Evolutionary conservation across 2,329 filamentous ascomycete species (phyloP).

Genomic region (Colletotrichum spaethianum): DNA sequence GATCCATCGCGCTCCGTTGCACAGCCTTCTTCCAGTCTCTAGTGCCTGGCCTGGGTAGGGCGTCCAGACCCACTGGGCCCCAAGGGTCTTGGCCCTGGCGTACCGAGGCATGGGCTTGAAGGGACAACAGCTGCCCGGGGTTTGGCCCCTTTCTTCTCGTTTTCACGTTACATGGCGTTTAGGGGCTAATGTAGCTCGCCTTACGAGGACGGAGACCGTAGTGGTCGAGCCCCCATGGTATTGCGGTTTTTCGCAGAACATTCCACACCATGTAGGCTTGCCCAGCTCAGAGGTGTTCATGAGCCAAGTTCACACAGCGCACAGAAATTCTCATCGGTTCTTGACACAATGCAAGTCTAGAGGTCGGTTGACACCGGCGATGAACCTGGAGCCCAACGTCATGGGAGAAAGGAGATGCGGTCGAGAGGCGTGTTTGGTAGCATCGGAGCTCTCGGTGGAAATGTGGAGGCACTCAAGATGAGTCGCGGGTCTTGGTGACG

Average conservation of each 20-base stretch:
- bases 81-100: conserved; percentile 9
- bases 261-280: neutral
- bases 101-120: conserved; percentile 22
- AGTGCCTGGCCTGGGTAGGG: conserved; percentile 10
- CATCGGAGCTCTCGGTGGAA: conserved; percentile 31
- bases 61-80: neutral
- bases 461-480: conserved; percentile 32
- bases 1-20: conserved; percentile 31
- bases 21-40: conserved; percentile 29
- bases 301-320: neutral
- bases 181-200: conserved; percentile 17
- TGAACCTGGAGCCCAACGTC: neutral
- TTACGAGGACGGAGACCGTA: conserved; percentile 6
- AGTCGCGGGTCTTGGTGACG: conserved; percentile 20
- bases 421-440: neutral
- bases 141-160: conserved; percentile 8
- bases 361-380: neutral
- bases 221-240: conserved; percentile 12
- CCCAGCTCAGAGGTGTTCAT: neutral
- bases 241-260: neutral
- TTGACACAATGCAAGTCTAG: neutral
- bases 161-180: conserved; percentile 26
- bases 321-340: neutral
- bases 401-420: too few relatives aligned
- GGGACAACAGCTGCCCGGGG: conserved; percentile 1